phyloP scores from a whole-genome alignment of 2,329 filamentous ascomycete genomes.

The Arthrocladium fulminans region DNA sequence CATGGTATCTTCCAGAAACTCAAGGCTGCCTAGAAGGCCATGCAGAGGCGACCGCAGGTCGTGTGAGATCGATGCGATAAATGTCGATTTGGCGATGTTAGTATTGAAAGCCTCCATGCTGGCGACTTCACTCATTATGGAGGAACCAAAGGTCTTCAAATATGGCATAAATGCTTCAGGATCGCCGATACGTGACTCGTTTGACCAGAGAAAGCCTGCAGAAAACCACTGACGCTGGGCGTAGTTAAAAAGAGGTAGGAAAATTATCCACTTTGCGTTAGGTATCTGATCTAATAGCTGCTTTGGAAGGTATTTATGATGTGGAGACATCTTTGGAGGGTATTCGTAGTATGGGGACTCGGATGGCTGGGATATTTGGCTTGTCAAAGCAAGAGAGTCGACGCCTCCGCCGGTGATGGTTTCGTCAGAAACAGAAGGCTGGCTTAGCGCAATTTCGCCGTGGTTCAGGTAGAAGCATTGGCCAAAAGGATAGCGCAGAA shows the following conservation, averaged over 20 bases:
- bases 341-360: background rate
- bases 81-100: conserved; percentile 27
- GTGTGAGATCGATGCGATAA: conserved; percentile 30
- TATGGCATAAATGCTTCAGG: conserved; percentile 32
- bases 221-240: conserved; percentile 39
- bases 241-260: conserved; percentile 45
- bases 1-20: conserved; percentile 27
- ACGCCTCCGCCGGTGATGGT: conserved; percentile 16
- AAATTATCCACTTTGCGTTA: conserved; percentile 27
- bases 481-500: conserved; percentile 6
- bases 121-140: conserved; percentile 36
- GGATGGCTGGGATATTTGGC: background rate
- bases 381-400: background rate
- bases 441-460: conserved; percentile 11
- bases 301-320: conserved; percentile 7
- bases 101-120: conserved; percentile 29
- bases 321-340: background rate
- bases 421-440: conserved; percentile 18
- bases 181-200: conserved; percentile 28
- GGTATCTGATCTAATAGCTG: conserved; percentile 17
- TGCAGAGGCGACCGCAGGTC: conserved; percentile 31
- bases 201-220: conserved; percentile 39
- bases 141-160: conserved; percentile 34
- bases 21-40: conserved; percentile 29
- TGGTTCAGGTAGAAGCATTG: conserved; percentile 16